These are phyloP conservation scores for Acmispon strigosus DNA, from an alignment of 306 rosid genomes.

Conservation along the genomic window DNA sequence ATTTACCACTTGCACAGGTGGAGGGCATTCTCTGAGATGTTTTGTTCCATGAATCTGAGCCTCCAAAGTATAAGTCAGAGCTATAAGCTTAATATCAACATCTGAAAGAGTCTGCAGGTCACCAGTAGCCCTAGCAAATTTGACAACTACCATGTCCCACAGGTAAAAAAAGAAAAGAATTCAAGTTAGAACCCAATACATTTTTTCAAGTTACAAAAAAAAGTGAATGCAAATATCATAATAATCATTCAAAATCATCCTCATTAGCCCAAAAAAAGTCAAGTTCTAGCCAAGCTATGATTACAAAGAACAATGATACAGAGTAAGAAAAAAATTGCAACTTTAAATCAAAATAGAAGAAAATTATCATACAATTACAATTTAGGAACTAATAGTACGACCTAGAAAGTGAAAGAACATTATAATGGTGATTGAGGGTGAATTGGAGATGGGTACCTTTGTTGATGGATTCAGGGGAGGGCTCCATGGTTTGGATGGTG, in stretches of 20 bases:
- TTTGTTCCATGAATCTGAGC: slow-evolving; percentile 71
- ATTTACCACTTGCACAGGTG: slow-evolving; percentile 62
- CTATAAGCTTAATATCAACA: slow-evolving; percentile 80
- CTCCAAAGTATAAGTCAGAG: slow-evolving; percentile 71
- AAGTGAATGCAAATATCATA: neutral
- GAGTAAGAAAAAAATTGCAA: no score
- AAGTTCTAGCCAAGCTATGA: neutral
- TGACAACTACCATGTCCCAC: slow-evolving; percentile 45
- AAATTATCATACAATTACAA: neutral
- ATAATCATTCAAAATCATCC: neutral
- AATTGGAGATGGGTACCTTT: slow-evolving; percentile 39
- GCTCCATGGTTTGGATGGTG: slow-evolving; percentile 68
- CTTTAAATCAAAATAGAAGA: no score
- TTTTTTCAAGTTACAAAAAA: neutral
- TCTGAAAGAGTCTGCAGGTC: slow-evolving; percentile 91
- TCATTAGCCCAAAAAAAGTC: neutral
- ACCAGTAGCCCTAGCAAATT: slow-evolving; percentile 87
- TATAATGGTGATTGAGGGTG: neutral
- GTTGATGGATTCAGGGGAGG: slow-evolving; percentile 64
- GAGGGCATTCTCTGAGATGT: slow-evolving; percentile 70
- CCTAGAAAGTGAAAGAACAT: neutral
- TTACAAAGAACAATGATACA: no score
- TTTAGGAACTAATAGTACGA: neutral
- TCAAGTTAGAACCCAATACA: slow-evolving; percentile 2
- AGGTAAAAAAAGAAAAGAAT: neutral